Percentiles rank a stretch among this genome's conserved stretches.
Conservation (phyloP, 805 yeast genomes). For the Saturnispora hagleri region DNA sequence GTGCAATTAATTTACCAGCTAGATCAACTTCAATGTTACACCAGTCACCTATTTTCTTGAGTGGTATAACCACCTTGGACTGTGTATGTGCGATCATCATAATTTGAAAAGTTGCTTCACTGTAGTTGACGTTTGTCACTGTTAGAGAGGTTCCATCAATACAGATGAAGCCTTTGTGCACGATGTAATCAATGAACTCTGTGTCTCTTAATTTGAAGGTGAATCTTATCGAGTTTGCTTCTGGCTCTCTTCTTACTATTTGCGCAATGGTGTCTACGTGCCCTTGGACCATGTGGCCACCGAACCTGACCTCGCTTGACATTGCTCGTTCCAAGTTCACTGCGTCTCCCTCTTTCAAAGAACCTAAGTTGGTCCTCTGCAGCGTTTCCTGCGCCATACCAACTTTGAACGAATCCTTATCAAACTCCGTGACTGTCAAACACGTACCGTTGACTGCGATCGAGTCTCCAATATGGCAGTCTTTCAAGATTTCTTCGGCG, state of each 20-base stretch:
- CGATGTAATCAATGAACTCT: slow-evolving; percentile 62
- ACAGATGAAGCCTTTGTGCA: slow-evolving; percentile 90
- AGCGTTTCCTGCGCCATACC: slow-evolving; percentile 93
- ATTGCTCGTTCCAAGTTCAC: slow-evolving; percentile 94
- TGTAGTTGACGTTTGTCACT: slow-evolving; percentile 66
- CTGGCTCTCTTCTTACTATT: slow-evolving; percentile 44
- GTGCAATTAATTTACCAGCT: slow-evolving; percentile 84
- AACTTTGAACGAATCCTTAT: slow-evolving; percentile 57
- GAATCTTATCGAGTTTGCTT: slow-evolving; percentile 68
- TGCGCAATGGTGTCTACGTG: slow-evolving; percentile 87
- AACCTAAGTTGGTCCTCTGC: slow-evolving; percentile 67
- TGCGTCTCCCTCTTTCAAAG: slow-evolving; percentile 42
- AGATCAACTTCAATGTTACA: slow-evolving; percentile 94
- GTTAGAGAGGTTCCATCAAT: slow-evolving; percentile 93
- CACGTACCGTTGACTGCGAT: slow-evolving; percentile 87
- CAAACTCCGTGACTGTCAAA: slow-evolving; percentile 81
- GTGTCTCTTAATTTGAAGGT: slow-evolving; percentile 64
- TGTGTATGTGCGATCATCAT: slow-evolving; percentile 93
- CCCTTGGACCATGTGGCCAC: slow-evolving; percentile 98
- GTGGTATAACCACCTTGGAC: slow-evolving; percentile 63
- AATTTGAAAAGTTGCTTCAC: slow-evolving; percentile 52
- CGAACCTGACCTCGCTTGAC: slow-evolving; percentile 67
- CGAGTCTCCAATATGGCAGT: slow-evolving; percentile 90
- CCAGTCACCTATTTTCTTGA: slow-evolving; percentile 47
- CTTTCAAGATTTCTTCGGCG: slow-evolving; percentile 54